Evolutionary conservation across 768 basidiomycete genomes (phyloP).

Genomic region (Scleroderma citrinum): DNA sequence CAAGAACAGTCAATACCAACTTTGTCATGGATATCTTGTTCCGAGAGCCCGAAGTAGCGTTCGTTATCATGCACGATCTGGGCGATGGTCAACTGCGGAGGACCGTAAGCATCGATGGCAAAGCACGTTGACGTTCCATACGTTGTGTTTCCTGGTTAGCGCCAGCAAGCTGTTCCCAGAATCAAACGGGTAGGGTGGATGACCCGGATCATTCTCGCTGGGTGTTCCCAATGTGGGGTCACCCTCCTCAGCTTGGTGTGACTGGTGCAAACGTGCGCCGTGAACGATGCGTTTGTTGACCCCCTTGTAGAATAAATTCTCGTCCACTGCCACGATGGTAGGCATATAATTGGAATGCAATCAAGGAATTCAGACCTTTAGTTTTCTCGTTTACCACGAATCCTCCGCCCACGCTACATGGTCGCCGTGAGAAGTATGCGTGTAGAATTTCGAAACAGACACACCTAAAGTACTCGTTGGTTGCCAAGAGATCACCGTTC

Average conservation of each 20-base stretch:
- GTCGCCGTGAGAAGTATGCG: not conserved
- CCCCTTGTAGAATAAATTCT: slow-evolving; percentile 92
- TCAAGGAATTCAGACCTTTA: slow-evolving; percentile 47
- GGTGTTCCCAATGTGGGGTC: slow-evolving; percentile 9
- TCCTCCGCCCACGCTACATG: slow-evolving; percentile 77
- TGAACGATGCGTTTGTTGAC: slow-evolving; percentile 81
- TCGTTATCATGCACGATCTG: slow-evolving; percentile 95
- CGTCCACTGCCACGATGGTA: slow-evolving; percentile 52
- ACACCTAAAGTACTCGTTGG: slow-evolving; percentile 88
- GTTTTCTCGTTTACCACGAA: slow-evolving; percentile 96
- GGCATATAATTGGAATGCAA: not conserved
- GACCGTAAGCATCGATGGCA: slow-evolving; percentile 4
- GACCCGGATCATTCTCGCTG: slow-evolving; percentile 30
- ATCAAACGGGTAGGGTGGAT: slow-evolving; percentile 80
- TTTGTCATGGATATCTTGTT: slow-evolving; percentile 71
- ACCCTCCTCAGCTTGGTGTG: slow-evolving; percentile 36
- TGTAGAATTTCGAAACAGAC: not conserved
- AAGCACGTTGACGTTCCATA: slow-evolving; percentile 22
- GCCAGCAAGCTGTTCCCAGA: slow-evolving; percentile 71
- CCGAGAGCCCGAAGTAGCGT: slow-evolving; percentile 68
- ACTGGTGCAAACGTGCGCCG: slow-evolving; percentile 70
- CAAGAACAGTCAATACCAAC: slow-evolving; percentile 27
- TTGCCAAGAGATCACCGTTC: slow-evolving; percentile 83
- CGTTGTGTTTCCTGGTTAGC: slow-evolving; percentile 75
- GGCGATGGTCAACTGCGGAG: slow-evolving; percentile 77